phyloP scores from a whole-genome alignment of 352 stramenopile species.

The Pythium phragmiticola region DNA sequence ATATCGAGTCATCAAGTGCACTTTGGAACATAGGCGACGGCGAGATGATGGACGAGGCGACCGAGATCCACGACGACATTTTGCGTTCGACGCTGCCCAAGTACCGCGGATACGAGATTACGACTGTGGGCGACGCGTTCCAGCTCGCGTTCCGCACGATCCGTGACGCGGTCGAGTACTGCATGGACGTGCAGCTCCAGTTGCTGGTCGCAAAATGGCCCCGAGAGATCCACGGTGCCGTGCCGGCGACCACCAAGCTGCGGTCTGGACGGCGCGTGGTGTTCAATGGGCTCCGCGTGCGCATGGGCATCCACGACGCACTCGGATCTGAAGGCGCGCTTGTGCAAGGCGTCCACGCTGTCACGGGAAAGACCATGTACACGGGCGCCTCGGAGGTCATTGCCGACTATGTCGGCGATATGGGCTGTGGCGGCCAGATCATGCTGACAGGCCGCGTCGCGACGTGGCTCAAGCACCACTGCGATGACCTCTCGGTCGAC shows the following conservation, averaged over 20 bases:
- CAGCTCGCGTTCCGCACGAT: constrained; percentile 71
- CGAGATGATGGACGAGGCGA: constrained; percentile 32
- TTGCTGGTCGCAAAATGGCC: constrained; percentile 51
- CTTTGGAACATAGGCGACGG: constrained; percentile 25
- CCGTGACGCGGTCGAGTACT: constrained; percentile 46
- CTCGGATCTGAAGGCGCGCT: not conserved
- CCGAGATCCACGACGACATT: constrained; percentile 35
- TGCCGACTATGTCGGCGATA: constrained; percentile 27
- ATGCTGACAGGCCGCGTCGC: constrained; percentile 30
- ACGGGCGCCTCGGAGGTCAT: constrained; percentile 27
- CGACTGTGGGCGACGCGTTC: constrained; percentile 67
- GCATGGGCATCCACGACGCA: constrained; percentile 34
- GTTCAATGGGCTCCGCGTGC: constrained; percentile 32
- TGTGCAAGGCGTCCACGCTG: not conserved
- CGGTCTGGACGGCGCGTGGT: constrained; percentile 18
- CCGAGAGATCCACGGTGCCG: constrained; percentile 49
- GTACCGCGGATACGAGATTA: constrained; percentile 74
- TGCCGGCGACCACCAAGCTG: constrained; percentile 45
- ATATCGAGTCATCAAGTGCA: constrained; percentile 20
- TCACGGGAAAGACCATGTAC: constrained; percentile 23
- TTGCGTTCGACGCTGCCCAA: constrained; percentile 31
- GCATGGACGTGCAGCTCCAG: constrained; percentile 21
- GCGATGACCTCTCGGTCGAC: constrained; percentile 20
- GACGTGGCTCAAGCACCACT: constrained; percentile 28
- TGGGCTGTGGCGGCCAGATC: constrained; percentile 34